phyloP scores from a whole-genome alignment of 257 asterid genomes.

The Verbena officinalis region DNA sequence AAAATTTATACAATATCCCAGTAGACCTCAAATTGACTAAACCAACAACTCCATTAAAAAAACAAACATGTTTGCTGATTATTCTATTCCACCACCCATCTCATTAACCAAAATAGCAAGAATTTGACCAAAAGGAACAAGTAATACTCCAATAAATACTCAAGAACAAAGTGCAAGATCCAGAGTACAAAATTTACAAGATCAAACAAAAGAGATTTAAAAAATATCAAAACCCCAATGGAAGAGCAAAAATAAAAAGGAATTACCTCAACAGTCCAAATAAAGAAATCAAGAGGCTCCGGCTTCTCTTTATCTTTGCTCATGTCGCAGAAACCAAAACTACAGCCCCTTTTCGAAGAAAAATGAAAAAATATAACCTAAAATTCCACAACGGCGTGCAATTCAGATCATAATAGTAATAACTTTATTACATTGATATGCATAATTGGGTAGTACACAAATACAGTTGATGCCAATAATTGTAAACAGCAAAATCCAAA shows the following conservation, averaged over 20 bases:
- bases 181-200: not conserved
- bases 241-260: not conserved
- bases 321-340: conserved; percentile 47
- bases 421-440: conserved; percentile 14
- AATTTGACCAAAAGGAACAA: conserved; percentile 10
- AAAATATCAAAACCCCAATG: conserved; percentile 17
- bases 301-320: conserved; percentile 68
- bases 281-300: conserved; percentile 91
- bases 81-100: not conserved
- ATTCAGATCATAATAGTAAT: conserved; percentile 35
- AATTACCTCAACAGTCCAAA: conserved; percentile 91
- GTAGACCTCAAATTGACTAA: conserved; percentile 18
- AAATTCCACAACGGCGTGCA: conserved; percentile 23
- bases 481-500: conserved; percentile 38
- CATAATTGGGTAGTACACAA: not conserved
- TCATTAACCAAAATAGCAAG: conserved; percentile 12
- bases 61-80: not conserved
- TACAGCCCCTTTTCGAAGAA: conserved; percentile 24
- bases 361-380: conserved; percentile 11
- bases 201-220: conserved; percentile 2
- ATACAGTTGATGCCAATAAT: conserved; percentile 37
- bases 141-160: not conserved
- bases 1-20: not conserved
- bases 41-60: not conserved
- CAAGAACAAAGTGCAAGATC: conserved; percentile 28